Conservation (phyloP, 108 stramenopile genomes). For the Licmophora abbreviata region DNA sequence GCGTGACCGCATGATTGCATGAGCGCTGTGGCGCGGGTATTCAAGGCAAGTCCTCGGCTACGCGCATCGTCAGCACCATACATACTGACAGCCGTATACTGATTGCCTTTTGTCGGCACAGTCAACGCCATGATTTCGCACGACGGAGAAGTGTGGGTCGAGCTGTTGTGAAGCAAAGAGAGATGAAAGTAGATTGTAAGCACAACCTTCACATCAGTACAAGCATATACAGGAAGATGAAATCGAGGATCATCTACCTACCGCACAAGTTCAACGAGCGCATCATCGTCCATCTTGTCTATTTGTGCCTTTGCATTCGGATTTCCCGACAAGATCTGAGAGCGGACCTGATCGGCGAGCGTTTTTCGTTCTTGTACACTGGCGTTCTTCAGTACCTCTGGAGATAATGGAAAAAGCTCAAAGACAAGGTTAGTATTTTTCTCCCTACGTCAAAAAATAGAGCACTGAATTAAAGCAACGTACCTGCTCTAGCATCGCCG, state of each 20-base stretch:
- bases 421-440: not conserved
- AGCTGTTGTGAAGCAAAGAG: too few species aligned
- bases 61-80: conserved; percentile 52
- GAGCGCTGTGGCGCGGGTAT: conserved; percentile 48
- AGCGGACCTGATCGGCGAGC: conserved; percentile 44
- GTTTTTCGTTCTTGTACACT: conserved; percentile 41
- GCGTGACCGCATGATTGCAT: conserved; percentile 56
- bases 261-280: conserved; percentile 34
- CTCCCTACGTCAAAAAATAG: not conserved
- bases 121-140: conserved; percentile 72
- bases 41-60: conserved; percentile 31
- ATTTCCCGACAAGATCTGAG: conserved; percentile 12
- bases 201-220: too few species aligned
- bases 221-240: too few species aligned
- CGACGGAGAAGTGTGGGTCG: conserved; percentile 25
- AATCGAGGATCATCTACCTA: too few species aligned
- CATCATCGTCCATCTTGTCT: conserved; percentile 39
- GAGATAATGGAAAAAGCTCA: not conserved
- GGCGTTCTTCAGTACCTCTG: conserved; percentile 16
- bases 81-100: conserved; percentile 56
- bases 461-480: not conserved
- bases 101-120: conserved; percentile 41
- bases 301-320: conserved; percentile 25
- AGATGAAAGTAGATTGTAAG: too few species aligned
- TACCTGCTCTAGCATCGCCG: conserved; percentile 22